Evolutionary conservation across 495 filamentous ascomycete genomes (phyloP), one percentile per base, ranked within the genome.

Genomic region (Xylaria cubensis): DNA sequence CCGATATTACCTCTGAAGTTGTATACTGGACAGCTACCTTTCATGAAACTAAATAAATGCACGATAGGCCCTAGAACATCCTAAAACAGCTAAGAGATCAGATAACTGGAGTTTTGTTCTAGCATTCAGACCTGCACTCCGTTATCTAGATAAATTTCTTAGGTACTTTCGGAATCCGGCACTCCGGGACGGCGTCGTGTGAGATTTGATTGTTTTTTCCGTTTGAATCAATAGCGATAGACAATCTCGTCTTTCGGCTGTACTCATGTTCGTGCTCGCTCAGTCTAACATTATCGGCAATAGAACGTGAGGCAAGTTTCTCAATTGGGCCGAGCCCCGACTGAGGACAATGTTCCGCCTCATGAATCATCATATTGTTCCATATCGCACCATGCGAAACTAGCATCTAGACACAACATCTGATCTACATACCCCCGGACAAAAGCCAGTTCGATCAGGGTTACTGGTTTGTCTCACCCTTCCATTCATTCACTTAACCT

Each of bases 311-410:
- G 7, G 58, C 58, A 19, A 61, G 58, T 61, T 44, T 64, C 39
- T 64, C 61, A 64, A 64, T 64, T 64, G 10, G 39, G 13, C 61
- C 61, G 61, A 44, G 32, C 8, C 58, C 58, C 34, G 58, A 39
- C 34, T 17, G 58, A n/a, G 58, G 58, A 6, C 58, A 61, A 61
- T 61, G 58, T n/a, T 39, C 32, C 58, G 58, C 58, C 34, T 39
- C 7, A 21, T 39, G 7, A 10, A 7, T 61, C 32, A 21, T 41
- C 29, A 19, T 39, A 36, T 59, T n/a, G 55, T 59, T 59, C 55
- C 34, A 36, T 34, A 59, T 59, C 9, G 26, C 29, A 29, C 55
- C 55, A 59, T 59, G 29, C 4, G 5, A 36, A 29, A 36, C 55
- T 4, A 8, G 17, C 34, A 29, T 36, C 55, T 59, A n/a, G 55